Conservation (phyloP, 75 land plant genomes). For the Cryptomeria japonica region DNA sequence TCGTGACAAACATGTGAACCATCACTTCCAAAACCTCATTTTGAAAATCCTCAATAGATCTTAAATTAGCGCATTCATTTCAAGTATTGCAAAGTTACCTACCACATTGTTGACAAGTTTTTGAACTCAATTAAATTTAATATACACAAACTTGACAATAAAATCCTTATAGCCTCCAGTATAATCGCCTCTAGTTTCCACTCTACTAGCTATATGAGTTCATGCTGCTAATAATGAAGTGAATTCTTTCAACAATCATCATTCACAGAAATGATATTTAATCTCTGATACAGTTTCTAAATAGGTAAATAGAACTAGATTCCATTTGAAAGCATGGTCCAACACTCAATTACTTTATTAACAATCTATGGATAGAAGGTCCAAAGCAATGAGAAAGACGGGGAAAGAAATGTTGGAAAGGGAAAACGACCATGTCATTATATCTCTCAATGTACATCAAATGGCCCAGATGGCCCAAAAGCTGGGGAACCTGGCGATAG, state of each 20-base stretch:
- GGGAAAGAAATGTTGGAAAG: neutral
- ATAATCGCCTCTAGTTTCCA: neutral
- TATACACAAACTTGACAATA: neutral
- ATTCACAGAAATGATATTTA: neutral
- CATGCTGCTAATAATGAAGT: neutral
- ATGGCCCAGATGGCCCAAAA: neutral
- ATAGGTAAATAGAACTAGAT: neutral
- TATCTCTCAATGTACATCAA: neutral
- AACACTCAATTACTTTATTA: neutral
- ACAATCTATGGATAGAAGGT: neutral
- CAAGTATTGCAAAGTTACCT: neutral
- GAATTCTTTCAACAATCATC: neutral
- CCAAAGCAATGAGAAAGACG: neutral
- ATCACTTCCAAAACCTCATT: neutral
- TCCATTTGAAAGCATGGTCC: neutral
- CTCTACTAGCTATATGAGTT: neutral
- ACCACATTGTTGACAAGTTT: neutral
- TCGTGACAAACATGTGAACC: neutral
- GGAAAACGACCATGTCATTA: neutral
- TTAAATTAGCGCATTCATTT: neutral
- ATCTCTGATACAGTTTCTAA: neutral
- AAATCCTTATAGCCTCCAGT: neutral
- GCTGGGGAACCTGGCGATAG: neutral
- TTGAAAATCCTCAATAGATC: neutral
- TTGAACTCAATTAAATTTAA: neutral